Conservation (phyloP, 1,284 basidiomycete genomes). For the Rhodotorula sp. region DNA sequence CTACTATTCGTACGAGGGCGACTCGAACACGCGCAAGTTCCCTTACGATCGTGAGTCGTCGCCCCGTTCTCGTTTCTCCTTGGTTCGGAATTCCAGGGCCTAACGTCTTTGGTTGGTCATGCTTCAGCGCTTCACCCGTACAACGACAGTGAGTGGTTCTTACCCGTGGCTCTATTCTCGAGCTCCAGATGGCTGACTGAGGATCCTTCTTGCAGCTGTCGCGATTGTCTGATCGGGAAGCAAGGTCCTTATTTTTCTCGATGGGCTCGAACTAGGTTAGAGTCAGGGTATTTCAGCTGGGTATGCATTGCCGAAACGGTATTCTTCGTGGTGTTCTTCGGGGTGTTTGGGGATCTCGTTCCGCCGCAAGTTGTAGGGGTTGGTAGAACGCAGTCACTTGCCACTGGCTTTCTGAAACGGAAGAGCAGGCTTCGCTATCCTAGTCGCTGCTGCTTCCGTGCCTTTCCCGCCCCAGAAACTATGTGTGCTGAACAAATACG, state of each 20-base stretch:
- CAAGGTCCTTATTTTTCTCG: neutral
- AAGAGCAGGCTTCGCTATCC: too few relatives aligned
- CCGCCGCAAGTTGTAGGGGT: too few relatives aligned
- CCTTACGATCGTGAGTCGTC: slow-evolving; percentile 43
- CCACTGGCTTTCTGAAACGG: too few relatives aligned
- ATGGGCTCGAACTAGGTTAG: too few relatives aligned
- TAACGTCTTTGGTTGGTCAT: neutral
- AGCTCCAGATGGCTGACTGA: neutral
- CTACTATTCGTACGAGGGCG: slow-evolving; percentile 25
- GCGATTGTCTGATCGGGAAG: neutral
- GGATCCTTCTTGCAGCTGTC: neutral
- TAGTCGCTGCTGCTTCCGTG: too few relatives aligned
- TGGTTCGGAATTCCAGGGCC: neutral
- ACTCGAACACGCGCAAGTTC: slow-evolving; percentile 46
- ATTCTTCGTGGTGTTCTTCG: too few relatives aligned
- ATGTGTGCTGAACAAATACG: too few relatives aligned
- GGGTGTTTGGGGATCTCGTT: too few relatives aligned
- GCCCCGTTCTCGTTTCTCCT: neutral
- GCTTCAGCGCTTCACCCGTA: neutral
- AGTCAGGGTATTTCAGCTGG: too few relatives aligned
- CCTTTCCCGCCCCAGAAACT: too few relatives aligned
- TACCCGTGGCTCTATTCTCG: neutral
- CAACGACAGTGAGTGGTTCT: neutral
- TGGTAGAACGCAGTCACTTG: too few relatives aligned
- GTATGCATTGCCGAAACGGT: too few relatives aligned